phyloP scores from a whole-genome alignment of 1,284 basidiomycete genomes.

The Stereum hirsutum region DNA sequence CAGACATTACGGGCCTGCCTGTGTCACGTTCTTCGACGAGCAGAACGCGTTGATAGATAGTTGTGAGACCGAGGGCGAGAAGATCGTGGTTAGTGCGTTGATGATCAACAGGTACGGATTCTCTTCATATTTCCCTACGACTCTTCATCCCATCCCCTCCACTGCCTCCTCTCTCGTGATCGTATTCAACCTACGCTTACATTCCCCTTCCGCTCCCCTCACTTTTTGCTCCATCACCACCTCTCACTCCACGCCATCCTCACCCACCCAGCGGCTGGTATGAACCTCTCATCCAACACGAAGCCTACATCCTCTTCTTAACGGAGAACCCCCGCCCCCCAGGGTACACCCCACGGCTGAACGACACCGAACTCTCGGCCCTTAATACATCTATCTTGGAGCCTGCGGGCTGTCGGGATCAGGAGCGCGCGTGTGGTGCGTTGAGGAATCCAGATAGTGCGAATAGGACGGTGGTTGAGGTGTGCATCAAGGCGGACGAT shows the following conservation, averaged over 20 bases:
- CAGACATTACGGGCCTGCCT: slow-evolving; percentile 59
- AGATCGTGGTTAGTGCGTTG: slow-evolving; percentile 31
- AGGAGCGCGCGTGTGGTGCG: slow-evolving; percentile 43
- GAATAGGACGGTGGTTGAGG: slow-evolving; percentile 27
- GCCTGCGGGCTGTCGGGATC: slow-evolving; percentile 38
- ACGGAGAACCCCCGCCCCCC: not conserved
- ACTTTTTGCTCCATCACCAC: not conserved
- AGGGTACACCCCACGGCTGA: not conserved
- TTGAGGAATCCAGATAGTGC: slow-evolving; percentile 36
- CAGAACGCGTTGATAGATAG: slow-evolving; percentile 50
- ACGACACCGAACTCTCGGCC: slow-evolving; percentile 20
- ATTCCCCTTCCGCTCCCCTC: not conserved
- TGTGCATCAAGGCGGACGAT: slow-evolving; percentile 32
- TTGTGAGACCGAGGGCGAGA: slow-evolving; percentile 25
- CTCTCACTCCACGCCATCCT: too few species aligned
- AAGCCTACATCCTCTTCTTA: slow-evolving; percentile 53
- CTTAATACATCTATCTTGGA: slow-evolving; percentile 41
- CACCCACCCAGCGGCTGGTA: slow-evolving; percentile 44
- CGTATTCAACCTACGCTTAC: too few species aligned
- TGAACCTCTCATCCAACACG: slow-evolving; percentile 53
- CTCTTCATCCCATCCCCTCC: not conserved
- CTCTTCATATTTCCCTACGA: slow-evolving; percentile 18
- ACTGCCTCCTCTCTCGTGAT: not conserved
- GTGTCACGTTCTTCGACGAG: slow-evolving; percentile 56
- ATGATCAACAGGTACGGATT: slow-evolving; percentile 25